Conservation (phyloP, 768 basidiomycete species). For the Candolleomyces efflorescens region DNA sequence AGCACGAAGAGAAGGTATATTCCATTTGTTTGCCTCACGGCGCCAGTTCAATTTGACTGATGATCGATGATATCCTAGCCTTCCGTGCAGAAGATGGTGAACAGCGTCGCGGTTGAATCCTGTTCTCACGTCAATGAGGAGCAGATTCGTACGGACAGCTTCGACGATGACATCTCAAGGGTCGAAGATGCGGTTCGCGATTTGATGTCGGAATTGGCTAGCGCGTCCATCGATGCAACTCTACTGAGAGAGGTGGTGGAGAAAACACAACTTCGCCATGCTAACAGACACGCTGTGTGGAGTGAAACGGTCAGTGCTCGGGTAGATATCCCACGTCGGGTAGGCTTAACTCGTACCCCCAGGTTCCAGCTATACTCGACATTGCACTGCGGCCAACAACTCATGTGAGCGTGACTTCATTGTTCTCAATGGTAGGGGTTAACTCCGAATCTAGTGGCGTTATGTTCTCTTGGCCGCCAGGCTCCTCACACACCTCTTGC, state of each 20-base stretch:
- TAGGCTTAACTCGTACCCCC: constrained; percentile 1
- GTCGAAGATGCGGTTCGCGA: constrained; percentile 44
- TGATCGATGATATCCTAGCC: constrained; percentile 37
- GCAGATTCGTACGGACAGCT: constrained; percentile 58
- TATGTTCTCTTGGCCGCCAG: constrained; percentile 69
- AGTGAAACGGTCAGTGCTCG: constrained; percentile 40
- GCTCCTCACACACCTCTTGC: constrained; percentile 57
- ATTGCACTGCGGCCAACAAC: constrained; percentile 59
- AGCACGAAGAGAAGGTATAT: constrained; percentile 79
- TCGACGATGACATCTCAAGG: constrained; percentile 42
- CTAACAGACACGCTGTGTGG: constrained; percentile 44
- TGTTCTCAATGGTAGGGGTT: constrained; percentile 5
- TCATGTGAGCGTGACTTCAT: constrained; percentile 48
- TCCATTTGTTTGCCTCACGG: background rate
- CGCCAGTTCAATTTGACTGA: background rate
- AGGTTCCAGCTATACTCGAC: constrained; percentile 60
- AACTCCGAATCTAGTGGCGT: constrained; percentile 57
- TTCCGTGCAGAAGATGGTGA: constrained; percentile 71
- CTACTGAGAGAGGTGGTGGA: constrained; percentile 41
- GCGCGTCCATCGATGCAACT: constrained; percentile 33
- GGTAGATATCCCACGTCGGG: background rate
- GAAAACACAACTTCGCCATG: constrained; percentile 38
- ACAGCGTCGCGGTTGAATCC: constrained; percentile 58
- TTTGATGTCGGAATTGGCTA: constrained; percentile 48
- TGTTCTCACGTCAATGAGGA: constrained; percentile 60